Evolutionary conservation across 805 yeast genomes (phyloP).

Genomic region (Nakazawaea peltata): DNA sequence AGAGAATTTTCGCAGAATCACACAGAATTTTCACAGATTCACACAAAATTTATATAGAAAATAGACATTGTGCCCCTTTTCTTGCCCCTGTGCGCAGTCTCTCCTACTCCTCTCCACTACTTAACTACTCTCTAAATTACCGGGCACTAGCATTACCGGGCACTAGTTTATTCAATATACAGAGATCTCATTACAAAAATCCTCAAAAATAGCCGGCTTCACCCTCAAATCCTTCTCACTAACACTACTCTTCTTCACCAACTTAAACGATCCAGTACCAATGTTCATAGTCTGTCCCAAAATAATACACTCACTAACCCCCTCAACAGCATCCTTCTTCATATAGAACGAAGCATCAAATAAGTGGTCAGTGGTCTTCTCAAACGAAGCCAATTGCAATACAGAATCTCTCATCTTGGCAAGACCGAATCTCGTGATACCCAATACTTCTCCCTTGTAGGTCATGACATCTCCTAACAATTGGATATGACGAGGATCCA

Average conservation of each 20-base stretch:
- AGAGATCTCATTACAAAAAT: conserved; percentile 20
- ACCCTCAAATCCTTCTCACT: conserved; percentile 31
- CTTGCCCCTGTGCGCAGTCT: no score
- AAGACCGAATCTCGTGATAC: conserved; percentile 95
- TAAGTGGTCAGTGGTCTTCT: conserved; percentile 95
- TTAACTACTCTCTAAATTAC: no score
- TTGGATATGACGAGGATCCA: conserved; percentile 98
- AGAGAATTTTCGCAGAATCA: no score
- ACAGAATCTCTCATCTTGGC: conserved; percentile 99
- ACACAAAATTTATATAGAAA: no score
- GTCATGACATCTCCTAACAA: conserved; percentile 98
- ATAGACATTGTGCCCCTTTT: no score
- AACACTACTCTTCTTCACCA: conserved; percentile 52
- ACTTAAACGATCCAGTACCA: conserved; percentile 95
- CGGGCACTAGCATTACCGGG: no score
- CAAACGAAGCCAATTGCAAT: conserved; percentile 92
- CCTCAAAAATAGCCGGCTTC: conserved; percentile 41
- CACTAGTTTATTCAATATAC: not conserved
- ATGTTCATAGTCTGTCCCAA: conserved; percentile 96
- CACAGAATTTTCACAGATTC: no score
- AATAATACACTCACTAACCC: conserved; percentile 96
- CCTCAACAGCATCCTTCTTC: conserved; percentile 94
- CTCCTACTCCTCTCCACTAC: no score
- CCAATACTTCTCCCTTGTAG: conserved; percentile 95
- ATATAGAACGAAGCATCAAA: conserved; percentile 97